Base-by-base conservation (phyloP, 805 yeast species). In the Candida saitoana region DNA sequence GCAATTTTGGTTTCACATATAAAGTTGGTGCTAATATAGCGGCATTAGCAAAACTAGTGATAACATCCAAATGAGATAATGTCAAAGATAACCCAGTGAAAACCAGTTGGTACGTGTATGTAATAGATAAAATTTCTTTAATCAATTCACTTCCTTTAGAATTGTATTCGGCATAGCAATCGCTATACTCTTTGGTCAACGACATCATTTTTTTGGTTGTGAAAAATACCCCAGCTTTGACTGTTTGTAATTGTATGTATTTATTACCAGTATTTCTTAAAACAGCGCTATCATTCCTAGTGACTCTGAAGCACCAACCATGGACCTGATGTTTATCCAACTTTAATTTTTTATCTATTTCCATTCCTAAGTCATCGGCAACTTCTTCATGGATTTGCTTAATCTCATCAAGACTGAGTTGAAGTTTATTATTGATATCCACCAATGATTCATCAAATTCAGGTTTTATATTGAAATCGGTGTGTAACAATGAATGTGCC, bases 221-320 rank as follows among this genome's bases (percentile, higher is more conserved):
- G 70, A 93, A 93, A 60, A 74, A 88, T 3, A 91, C 91, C 43
- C 99, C 99, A 2, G 96, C 96, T 59, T 93, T 93, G 22, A 88
- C 95, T 0, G 97, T 91, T 39, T 89, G 86, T 34, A 91, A 69
- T 60, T 93, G 97, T 39, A 74, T 74, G 57, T 82, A 90, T 31
- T 77, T 73, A 43, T 69, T 71, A 1, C 67, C 60, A 1, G 71
- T 66, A 38, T 70, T 65, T 52, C 98, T 77, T 44, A 93, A 69
- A 16, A 85, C 82, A 8, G 84, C 72, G 2, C 96, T 90, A 55
- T 93, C 98, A 42, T 79, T 82, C 60, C 99, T 77, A 1, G 99
- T 93, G 17, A 93, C 76, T 51, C 98, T 74, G 74, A 91, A 79
- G 60, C 96, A 88, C 95, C 96, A 90, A 16, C 97, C 97, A 60